Conservation (phyloP, 1,139 yeast genomes). For the Candida labiduridarum region DNA sequence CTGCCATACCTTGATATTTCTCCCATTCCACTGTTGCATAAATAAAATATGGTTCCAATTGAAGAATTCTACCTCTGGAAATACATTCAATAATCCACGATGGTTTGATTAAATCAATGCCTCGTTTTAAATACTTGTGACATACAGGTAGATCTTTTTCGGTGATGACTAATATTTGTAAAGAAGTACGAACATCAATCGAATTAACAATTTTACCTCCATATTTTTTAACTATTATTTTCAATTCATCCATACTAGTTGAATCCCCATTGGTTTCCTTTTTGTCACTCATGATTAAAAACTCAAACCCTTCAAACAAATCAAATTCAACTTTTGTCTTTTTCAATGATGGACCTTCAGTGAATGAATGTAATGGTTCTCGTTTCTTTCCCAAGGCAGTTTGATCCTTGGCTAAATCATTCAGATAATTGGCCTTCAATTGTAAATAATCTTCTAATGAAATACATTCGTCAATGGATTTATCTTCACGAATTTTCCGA, state of each 20-base stretch:
- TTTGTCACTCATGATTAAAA: conserved; percentile 48
- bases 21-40: conserved; percentile 26
- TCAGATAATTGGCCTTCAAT: conserved; percentile 32
- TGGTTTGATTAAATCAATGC: conserved; percentile 65
- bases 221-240: conserved; percentile 39
- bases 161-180: conserved; percentile 43
- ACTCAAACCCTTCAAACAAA: conserved; percentile 28
- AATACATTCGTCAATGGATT: conserved; percentile 55
- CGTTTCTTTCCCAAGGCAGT: conserved; percentile 22
- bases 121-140: conserved; percentile 41
- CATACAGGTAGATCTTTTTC: conserved; percentile 53
- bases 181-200: conserved; percentile 13
- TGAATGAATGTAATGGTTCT: conserved; percentile 15
- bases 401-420: conserved; percentile 30
- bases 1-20: conserved; percentile 30
- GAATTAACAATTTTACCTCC: conserved; percentile 49
- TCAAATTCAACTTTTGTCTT: conserved; percentile 19
- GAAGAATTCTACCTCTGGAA: conserved; percentile 40
- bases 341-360: conserved; percentile 12
- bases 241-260: conserved; percentile 36
- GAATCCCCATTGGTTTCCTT: conserved; percentile 29
- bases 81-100: conserved; percentile 76
- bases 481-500: conserved; percentile 68
- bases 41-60: conserved; percentile 63
- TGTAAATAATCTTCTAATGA: conserved; percentile 56